Base-by-base conservation (phyloP, 805 yeast genomes). In the Diddensiella caesifluorescens region DNA sequence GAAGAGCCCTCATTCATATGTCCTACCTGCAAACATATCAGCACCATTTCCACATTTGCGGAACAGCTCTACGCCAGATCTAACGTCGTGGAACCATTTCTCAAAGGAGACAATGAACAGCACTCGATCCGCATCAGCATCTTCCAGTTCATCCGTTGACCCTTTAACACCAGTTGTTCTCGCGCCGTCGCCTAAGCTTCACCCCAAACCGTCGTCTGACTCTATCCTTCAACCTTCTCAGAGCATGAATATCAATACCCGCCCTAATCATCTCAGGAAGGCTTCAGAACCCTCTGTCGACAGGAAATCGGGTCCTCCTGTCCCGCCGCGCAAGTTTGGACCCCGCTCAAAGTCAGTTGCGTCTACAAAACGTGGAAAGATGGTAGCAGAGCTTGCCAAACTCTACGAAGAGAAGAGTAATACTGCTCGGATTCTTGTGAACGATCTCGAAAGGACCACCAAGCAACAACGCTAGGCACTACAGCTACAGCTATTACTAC, bases 361-460 rank as follows among this genome's bases (percentile, higher is more conserved):
- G 13, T 39, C 53, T 3, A 51, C 75, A 4, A 66, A 73, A 9
- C 56, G 79, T 13, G 79, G 77, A 9, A 67, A 74, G 39, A 76
- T 75, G 58, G 86, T 80, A 1, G 74, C 78, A 9, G 79, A 74
- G 53, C 62, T 80, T 45, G 82, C 86, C 1, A 72, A 70, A 44
- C 59, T 80, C 29, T 80, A 75, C 49, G 88, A 80, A 54, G 84
- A 80, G 54, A 64, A 81, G 49, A 44, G 56, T 26, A 42, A 44
- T 31, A 50, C 48, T 19, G 56, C 55, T 3, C 44, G 42, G 25
- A 49, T 50, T 21, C 48, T 53, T 32, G 44, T 43, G 19, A n/a
- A n/a, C n/a, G 46, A 48, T 25, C 26, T 53, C 10, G 53, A n/a
- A n/a, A n/a, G n/a, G n/a, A n/a, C n/a, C n/a, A n/a, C n/a, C n/a